Evolutionary conservation across 257 asterid species (phyloP).

Genomic region (Solanum pinnatisectum): DNA sequence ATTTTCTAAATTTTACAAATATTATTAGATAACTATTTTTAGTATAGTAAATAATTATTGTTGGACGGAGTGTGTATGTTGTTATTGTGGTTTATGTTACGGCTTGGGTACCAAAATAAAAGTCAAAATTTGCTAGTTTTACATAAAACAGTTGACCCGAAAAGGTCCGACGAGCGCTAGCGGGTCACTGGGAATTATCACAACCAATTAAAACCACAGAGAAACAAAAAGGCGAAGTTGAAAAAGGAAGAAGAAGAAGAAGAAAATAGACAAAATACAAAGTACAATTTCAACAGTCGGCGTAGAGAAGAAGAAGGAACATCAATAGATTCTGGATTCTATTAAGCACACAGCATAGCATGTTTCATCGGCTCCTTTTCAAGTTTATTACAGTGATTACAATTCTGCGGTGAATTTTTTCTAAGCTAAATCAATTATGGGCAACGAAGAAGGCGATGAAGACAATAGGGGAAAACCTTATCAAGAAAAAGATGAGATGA

Average conservation of each 20-base stretch:
- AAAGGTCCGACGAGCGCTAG: background rate
- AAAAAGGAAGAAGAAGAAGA: background rate
- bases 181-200: background rate
- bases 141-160: background rate
- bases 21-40: too few species aligned
- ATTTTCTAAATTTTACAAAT: too few species aligned
- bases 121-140: background rate
- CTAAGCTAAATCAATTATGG: background rate
- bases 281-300: background rate
- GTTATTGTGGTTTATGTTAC: too few species aligned
- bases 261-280: background rate
- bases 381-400: background rate
- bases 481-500: conserved; percentile 35
- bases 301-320: background rate
- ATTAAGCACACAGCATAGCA: background rate
- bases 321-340: background rate
- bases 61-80: too few species aligned
- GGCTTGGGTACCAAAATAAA: background rate
- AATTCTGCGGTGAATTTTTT: background rate
- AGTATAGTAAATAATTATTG: too few species aligned
- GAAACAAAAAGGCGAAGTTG: background rate
- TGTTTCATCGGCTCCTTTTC: background rate
- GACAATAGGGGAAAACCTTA: conserved; percentile 28
- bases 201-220: background rate
- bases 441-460: background rate